Evolutionary conservation across 2,329 filamentous ascomycete species (phyloP), one percentile per base, ranked within the genome.

Genomic region (Hirsutella minnesotensis): DNA sequence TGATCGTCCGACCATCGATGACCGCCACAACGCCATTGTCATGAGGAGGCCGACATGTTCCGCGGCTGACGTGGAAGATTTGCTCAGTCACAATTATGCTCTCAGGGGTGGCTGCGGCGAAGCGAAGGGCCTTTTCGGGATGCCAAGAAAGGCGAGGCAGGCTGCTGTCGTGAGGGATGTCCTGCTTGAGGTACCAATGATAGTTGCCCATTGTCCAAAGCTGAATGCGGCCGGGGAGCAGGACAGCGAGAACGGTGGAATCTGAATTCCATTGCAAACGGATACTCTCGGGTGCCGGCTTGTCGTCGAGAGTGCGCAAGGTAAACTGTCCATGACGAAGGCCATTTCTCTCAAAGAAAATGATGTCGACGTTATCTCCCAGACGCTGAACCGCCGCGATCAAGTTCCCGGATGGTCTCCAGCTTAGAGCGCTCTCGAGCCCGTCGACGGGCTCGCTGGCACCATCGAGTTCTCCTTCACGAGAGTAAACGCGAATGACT

Each of bases 171-270:
- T 72, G 65, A 7, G 67, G 63, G 7, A 95, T 70, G 57, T 95
- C 88, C 59, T 95, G 88, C 65, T 98, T 98, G 15, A 98, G 70
- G 60, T 96, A 96, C 77, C 92, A 98, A 58, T 96, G 86, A 53
- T 98, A 98, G 60, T 98, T 98, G 18, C 87, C 85, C 73, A 83
- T 95, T 1, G 88, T 95, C 92, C 92, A 98, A 1, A 98, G 68
- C 57, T 98, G 92, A n/a, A 92, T 67, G 44, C 78, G 74, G 49
- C 88, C 77, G 27, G 69, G 68, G 51, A 89, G 77, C 1, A 77
- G 70, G n/a, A 95, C 81, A 5, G 90, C 88, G 38, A 98, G 71
- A 1, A 95, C 86, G 2, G 81, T 90, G 0, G 92, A 98, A 58
- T 98, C 90, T 4, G 79, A 73, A 56, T 95, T 98, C 92, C 92